Evolutionary conservation across 169 alveolate species (phyloP).

Genomic region (Babesia bigemina): DNA sequence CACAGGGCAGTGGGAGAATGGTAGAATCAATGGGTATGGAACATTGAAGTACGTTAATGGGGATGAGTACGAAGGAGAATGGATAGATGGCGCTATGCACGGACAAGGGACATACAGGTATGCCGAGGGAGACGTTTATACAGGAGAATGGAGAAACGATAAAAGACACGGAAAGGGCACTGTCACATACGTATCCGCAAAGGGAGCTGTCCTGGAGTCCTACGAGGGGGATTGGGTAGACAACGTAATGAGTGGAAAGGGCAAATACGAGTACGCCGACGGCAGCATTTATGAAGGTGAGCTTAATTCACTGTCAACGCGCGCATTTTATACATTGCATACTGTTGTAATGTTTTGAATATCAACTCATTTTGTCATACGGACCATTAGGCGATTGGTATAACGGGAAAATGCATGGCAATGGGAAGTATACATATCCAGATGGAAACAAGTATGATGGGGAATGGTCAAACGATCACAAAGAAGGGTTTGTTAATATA

Average conservation of each 20-base stretch:
- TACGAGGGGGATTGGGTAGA: conserved; percentile 93
- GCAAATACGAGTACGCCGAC: conserved; percentile 89
- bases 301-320: background rate
- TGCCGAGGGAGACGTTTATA: conserved; percentile 93
- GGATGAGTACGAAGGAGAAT: conserved; percentile 94
- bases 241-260: conserved; percentile 93
- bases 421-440: conserved; percentile 89
- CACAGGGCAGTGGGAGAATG: conserved; percentile 91
- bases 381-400: conserved; percentile 87
- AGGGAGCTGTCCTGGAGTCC: conserved; percentile 80
- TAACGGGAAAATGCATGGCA: conserved; percentile 92
- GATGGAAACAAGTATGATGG: conserved; percentile 93
- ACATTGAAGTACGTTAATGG: conserved; percentile 89
- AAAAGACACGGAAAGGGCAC: conserved; percentile 93
- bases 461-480: conserved; percentile 93
- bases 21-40: conserved; percentile 91
- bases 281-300: conserved; percentile 92
- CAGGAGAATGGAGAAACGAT: conserved; percentile 92
- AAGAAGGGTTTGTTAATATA: conserved; percentile 85
- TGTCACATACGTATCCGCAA: conserved; percentile 82
- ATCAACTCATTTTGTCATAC: background rate
- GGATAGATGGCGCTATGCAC: conserved; percentile 93
- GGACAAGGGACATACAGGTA: conserved; percentile 92
- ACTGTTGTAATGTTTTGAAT: background rate
- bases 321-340: background rate